Percentiles rank a stretch among this genome's conserved stretches.
Evolutionary conservation across 192 early-diverging fungal species (phyloP).

Genomic region (Entomortierella lignicola): DNA sequence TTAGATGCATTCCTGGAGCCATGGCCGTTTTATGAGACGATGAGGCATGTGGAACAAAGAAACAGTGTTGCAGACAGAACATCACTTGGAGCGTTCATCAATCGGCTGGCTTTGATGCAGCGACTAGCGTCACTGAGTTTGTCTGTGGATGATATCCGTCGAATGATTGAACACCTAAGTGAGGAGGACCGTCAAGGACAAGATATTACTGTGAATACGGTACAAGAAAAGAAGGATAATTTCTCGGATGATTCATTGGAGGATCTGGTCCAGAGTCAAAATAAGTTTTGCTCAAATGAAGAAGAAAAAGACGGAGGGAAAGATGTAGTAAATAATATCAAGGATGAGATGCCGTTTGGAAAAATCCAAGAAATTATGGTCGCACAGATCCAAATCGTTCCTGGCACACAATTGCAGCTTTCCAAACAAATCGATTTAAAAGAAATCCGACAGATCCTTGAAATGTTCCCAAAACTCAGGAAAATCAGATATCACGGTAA

Average conservation of each 20-base stretch:
- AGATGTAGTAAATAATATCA: too few relatives aligned
- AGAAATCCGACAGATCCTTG: background rate
- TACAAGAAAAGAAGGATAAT: too few relatives aligned
- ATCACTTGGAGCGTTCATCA: slow-evolving; percentile 1
- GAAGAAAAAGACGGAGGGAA: too few relatives aligned
- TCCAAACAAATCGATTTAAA: background rate
- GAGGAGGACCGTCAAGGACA: too few relatives aligned
- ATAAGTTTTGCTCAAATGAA: too few relatives aligned
- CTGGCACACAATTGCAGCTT: background rate
- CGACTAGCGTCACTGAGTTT: slow-evolving; percentile 12
- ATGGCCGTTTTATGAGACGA: slow-evolving; percentile 25
- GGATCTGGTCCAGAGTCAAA: too few relatives aligned
- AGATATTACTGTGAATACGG: too few relatives aligned
- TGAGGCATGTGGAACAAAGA: slow-evolving; percentile 18
- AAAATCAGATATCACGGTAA: slow-evolving; percentile 26
- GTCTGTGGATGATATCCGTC: background rate
- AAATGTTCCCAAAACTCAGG: slow-evolving; percentile 15
- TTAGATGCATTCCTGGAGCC: slow-evolving; percentile 16
- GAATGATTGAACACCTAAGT: background rate
- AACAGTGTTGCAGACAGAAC: background rate
- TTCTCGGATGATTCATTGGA: too few relatives aligned
- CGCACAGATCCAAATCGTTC: background rate
- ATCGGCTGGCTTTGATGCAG: slow-evolving; percentile 13
- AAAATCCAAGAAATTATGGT: slow-evolving; percentile 3
- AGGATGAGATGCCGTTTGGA: too few relatives aligned